A percentile compares a stretch with the other conserved stretches of the same genome.
These are phyloP conservation scores for Ophiostoma sp. DNA, from an alignment of 2,329 filamentous ascomycete species.

Conservation along the genomic window DNA sequence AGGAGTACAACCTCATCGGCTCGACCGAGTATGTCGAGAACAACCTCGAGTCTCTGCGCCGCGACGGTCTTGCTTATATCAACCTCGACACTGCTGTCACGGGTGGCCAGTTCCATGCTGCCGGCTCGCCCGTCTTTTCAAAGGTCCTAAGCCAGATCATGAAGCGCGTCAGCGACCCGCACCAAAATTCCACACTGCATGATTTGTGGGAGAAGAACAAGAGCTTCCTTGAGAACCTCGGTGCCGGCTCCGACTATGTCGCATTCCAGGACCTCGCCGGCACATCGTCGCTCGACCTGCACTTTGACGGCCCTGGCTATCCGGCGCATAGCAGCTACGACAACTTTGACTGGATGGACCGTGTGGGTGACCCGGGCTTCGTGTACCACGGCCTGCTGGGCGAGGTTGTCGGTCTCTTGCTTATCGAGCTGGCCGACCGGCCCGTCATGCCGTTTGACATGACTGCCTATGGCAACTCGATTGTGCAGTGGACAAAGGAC, in stretches of 20 bases:
- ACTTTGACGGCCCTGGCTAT: slow-evolving; percentile 47
- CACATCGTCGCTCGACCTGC: slow-evolving; percentile 78
- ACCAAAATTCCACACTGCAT: slow-evolving; percentile 64
- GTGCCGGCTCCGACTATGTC: slow-evolving; percentile 74
- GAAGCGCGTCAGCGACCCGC: slow-evolving; percentile 67
- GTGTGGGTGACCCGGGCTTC: slow-evolving; percentile 75
- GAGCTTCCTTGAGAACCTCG: slow-evolving; percentile 61
- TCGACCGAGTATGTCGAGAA: slow-evolving; percentile 94
- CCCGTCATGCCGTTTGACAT: slow-evolving; percentile 80
- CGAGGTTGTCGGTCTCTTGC: slow-evolving; percentile 73
- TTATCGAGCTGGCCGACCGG: slow-evolving; percentile 76
- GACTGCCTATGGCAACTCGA: slow-evolving; percentile 60
- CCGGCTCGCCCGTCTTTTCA: slow-evolving; percentile 75
- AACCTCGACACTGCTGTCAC: slow-evolving; percentile 83
- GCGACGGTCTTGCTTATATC: slow-evolving; percentile 77
- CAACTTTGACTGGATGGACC: slow-evolving; percentile 78
- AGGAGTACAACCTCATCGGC: slow-evolving; percentile 88
- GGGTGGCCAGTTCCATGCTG: slow-evolving; percentile 68
- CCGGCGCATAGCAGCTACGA: slow-evolving; percentile 85
- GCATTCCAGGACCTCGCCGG: slow-evolving; percentile 90
- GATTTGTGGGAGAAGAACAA: slow-evolving; percentile 67
- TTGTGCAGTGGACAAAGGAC: slow-evolving; percentile 57
- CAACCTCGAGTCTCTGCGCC: slow-evolving; percentile 65
- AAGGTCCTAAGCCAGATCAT: slow-evolving; percentile 68
- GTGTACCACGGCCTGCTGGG: slow-evolving; percentile 72